These are phyloP conservation scores for Mortierella alpina DNA, from an alignment of 192 early-diverging fungal species.

Conservation along the genomic window DNA sequence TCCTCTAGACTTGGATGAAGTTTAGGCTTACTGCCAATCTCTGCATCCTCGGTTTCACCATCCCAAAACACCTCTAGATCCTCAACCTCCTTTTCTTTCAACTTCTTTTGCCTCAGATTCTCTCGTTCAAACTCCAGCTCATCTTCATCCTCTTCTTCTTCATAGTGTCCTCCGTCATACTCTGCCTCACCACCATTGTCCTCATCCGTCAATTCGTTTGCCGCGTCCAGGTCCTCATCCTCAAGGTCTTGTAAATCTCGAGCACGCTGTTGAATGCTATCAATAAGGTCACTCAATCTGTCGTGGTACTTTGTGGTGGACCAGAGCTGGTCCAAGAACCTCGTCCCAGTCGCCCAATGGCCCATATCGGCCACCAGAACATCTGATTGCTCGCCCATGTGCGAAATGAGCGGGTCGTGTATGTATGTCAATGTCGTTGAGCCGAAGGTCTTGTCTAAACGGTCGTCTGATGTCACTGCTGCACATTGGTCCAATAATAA, in stretches of 20 bases:
- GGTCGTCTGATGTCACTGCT: not conserved
- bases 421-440: constrained; percentile 23
- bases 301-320: constrained; percentile 35
- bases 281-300: constrained; percentile 19
- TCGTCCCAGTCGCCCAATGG: constrained; percentile 40
- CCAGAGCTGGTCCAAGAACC: constrained; percentile 28
- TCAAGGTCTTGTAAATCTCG: constrained; percentile 26
- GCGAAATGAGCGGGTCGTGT: constrained; percentile 22
- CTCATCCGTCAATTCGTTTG: constrained; percentile 4
- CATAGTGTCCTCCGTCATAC: not conserved
- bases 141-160: constrained; percentile 24
- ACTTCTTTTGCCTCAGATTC: constrained; percentile 4
- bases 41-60: constrained; percentile 18
- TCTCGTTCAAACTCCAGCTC: constrained; percentile 17
- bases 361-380: constrained; percentile 39
- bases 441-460: constrained; percentile 8
- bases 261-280: constrained; percentile 22
- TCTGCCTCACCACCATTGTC: not conserved
- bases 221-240: constrained; percentile 14
- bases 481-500: not conserved
- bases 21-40: not conserved
- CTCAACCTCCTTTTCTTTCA: not conserved
- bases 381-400: constrained; percentile 5
- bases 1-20: not conserved
- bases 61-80: constrained; percentile 12